Evolutionary conservation across 441 rosid genomes (phyloP).

Genomic region (Isatis lusitanica): DNA sequence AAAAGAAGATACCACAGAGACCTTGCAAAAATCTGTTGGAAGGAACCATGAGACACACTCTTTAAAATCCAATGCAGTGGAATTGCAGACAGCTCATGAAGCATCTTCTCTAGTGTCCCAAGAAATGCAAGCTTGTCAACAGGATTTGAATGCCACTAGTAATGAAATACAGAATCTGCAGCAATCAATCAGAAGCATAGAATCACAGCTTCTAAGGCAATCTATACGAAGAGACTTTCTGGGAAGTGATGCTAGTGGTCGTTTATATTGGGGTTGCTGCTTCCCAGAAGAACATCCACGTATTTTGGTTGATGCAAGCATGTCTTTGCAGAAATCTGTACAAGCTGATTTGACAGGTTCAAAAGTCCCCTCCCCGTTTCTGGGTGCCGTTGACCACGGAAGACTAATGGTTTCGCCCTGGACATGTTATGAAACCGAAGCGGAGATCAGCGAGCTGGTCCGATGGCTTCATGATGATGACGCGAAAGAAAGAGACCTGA

Average conservation of each 20-base stretch:
- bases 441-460: conserved; percentile 70
- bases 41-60: conserved; percentile 41
- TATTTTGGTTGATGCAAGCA: conserved; percentile 80
- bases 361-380: conserved; percentile 62
- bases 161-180: conserved; percentile 59
- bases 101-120: conserved; percentile 44
- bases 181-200: conserved; percentile 58
- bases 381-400: conserved; percentile 43
- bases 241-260: conserved; percentile 87
- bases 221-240: conserved; percentile 79
- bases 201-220: conserved; percentile 64
- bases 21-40: conserved; percentile 40
- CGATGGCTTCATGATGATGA: conserved; percentile 71
- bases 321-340: conserved; percentile 48
- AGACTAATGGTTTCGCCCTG: conserved; percentile 48
- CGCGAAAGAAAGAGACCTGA: conserved; percentile 73
- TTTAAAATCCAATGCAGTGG: conserved; percentile 38
- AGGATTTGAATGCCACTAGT: conserved; percentile 58
- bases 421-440: conserved; percentile 71
- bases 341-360: conserved; percentile 49
- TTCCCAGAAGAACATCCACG: conserved; percentile 50
- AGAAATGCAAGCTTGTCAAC: conserved; percentile 57
- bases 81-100: conserved; percentile 37
- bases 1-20: conserved; percentile 36
- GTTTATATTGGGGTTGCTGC: conserved; percentile 83